Base-by-base conservation (phyloP, 352 stramenopile genomes). In the Blastocystis sp. region DNA sequence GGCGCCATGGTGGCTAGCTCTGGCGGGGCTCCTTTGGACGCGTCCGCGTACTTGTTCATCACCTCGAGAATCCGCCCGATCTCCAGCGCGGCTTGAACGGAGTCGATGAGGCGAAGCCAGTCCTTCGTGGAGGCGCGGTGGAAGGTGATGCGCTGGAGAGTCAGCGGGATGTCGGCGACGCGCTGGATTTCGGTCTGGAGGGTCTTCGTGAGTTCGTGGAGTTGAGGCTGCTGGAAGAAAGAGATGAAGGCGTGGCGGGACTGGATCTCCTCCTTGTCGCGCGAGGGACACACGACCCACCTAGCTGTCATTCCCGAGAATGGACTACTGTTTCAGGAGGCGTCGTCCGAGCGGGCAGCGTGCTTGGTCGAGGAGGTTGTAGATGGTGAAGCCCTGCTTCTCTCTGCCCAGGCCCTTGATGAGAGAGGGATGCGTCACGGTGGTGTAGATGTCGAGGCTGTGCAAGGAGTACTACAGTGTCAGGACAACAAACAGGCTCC, bases 331-430 rank as follows among this genome's bases (percentile, higher is more conserved):
- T 50, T 85, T 85, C 21, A 85, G 60, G 3, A 85, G 19, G 3
- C 55, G 74, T 45, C 74, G 50, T 41, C 74, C 74, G 24, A 85
- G 29, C 24, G 74, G 13, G n/a, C 29, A 67, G 50, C 41, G 50
- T 1, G 74, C 70, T 37, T 45, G 74, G 59, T 85, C 74, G 31
- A 85, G 41, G 4, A 85, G 74, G 33, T 51, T 85, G 55, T 37
- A 85, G 41, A 85, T 29, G 0, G 74, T 85, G 74, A 85, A 85
- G 1, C 74, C 74, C 61, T 85, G 74, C 61, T 85, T 85, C 60
- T 85, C 74, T 12, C 74, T 21, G 24, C 74, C 74, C 74, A 85
- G 65, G 51, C 74, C 74, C 29, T 85, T 85, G 74, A 85, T n/a
- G 9, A 85, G 61, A 4, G 74, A 85, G 19, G 74, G 74, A 4